These are phyloP conservation scores for Citrus inodora DNA, from an alignment of 345 rosid genomes.

Conservation along the genomic window DNA sequence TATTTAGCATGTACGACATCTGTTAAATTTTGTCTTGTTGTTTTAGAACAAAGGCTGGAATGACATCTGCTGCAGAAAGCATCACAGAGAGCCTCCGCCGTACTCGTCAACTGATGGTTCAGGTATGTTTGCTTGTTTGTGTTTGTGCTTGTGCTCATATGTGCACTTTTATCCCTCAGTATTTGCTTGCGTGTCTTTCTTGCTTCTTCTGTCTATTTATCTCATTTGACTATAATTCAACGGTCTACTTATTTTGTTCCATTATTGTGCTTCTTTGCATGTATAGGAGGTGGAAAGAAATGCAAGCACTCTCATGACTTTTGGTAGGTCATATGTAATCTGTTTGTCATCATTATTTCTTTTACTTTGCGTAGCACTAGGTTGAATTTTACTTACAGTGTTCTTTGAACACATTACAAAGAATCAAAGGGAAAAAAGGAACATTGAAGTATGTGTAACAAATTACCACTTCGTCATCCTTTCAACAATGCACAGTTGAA, in stretches of 20 bases:
- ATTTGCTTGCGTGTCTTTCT: neutral
- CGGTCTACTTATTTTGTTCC: slow-evolving; percentile 1
- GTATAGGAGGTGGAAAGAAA: slow-evolving; percentile 94
- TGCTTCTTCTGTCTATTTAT: neutral
- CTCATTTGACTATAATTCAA: neutral
- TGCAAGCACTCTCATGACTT: slow-evolving; percentile 66
- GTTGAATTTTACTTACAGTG: neutral
- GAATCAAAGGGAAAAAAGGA: neutral
- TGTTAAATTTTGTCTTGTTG: neutral
- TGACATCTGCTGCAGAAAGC: slow-evolving; percentile 96
- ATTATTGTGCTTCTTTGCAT: slow-evolving; percentile 10
- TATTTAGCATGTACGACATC: neutral
- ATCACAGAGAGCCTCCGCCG: slow-evolving; percentile 97
- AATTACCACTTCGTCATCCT: neutral
- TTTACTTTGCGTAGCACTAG: neutral
- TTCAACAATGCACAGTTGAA: neutral
- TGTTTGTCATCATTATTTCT: neutral
- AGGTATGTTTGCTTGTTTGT: slow-evolving; percentile 41
- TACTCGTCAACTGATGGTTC: slow-evolving; percentile 92
- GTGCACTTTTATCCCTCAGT: neutral
- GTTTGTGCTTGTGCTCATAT: neutral
- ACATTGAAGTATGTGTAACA: neutral
- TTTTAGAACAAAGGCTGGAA: slow-evolving; percentile 85
- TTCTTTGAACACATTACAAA: neutral
- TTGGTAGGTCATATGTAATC: slow-evolving; percentile 49